Evolutionary conservation across 805 yeast genomes (phyloP), one percentile per base, ranked within the genome.

Genomic region (Tetrapisispora pingtungensis): DNA sequence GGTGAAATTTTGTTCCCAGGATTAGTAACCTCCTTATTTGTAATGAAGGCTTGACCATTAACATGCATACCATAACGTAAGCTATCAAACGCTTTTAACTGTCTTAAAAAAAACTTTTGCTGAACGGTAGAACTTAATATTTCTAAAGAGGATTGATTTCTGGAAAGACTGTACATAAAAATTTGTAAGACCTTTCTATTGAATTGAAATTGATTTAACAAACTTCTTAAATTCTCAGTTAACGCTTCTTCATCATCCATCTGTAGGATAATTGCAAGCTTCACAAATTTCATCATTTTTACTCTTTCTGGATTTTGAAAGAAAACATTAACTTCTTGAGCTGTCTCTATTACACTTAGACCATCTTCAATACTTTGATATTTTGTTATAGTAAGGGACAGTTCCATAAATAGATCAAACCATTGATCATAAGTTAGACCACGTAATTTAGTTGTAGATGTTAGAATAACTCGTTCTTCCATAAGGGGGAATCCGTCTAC

Each of bases 51-150:
- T 71, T 85, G 86, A 1, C 97, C 97, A 2, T 76, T 66, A 17
- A 87, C 76, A 12, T 71, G 70, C 36, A 72, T 74, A 10, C 67
- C 69, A 41, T 61, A 57, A 27, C 78, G 72, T 14, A 82, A 56
- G 2, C 93, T 76, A 59, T 93, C 98, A 59, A 77, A 80, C 0
- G 96, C 94, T 58, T 90, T 93, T 50, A 90, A 70, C 54, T 89
- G 97, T 52, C 98, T 77, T 48, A 93, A 66, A 49, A 90, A 80
- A 58, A 80, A 90, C 61, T 93, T 93, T 55, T 90, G 97, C 57
- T 86, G 90, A 49, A 86, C 84, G 31, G 86, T 79, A 40, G 83
- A 80, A 41, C 85, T 80, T 56, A 82, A 77, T 15, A 75, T 70
- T 13, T 77, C 81, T 54, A 76, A 66, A 1, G 84, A 75, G 6